Evolutionary conservation across 2,329 filamentous ascomycete genomes (phyloP), one percentile per base, ranked within the genome.

Genomic region (Trichoderma sp.): DNA sequence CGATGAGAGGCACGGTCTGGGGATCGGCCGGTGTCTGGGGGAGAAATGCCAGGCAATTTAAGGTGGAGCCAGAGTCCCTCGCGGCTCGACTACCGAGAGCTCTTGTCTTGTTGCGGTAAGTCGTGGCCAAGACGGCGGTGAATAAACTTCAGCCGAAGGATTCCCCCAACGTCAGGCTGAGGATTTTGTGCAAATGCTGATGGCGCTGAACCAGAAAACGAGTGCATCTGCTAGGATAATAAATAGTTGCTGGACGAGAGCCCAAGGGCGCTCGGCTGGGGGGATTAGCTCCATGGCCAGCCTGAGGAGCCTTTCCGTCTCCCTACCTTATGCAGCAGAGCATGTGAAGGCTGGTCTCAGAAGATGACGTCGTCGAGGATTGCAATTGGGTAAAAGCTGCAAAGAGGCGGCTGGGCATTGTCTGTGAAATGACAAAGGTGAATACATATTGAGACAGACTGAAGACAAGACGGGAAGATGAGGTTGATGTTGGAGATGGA

Each of bases 61-160:
- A 63, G 68, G 69, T 72, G 69, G 69, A 64, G 69, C 59, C 59
- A 35, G 69, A 50, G 35, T 24, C 38, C 35, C 62, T 64, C 21
- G 59, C 69, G 69, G 69, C 59, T 72, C 29, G 59, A 72, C 69
- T 72, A 53, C 69, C 69, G 69, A 64, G 21, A 72, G 69, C 69
- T 72, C 59, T 72, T 64, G 69, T 64, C 69, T 72, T 50, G 59
- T 72, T 72, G 69, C 69, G 69, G 69, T 72, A 72, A 64, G 69
- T 50, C 69, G 35, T 24, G 29, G 18, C 59, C 69, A 53, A 64
- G 56, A 53, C 69, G 38, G 69, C 69, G 69, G 69, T 72, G 69
- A 72, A 72, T 72, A 72, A 31, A 64, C 69, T 72, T 72, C 69
- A 72, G 69, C 69, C 69, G 59, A 64, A 50, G 59, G 38, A 53